Conservation (phyloP, 805 yeast genomes). For the Metschnikowia santaceciliae region DNA sequence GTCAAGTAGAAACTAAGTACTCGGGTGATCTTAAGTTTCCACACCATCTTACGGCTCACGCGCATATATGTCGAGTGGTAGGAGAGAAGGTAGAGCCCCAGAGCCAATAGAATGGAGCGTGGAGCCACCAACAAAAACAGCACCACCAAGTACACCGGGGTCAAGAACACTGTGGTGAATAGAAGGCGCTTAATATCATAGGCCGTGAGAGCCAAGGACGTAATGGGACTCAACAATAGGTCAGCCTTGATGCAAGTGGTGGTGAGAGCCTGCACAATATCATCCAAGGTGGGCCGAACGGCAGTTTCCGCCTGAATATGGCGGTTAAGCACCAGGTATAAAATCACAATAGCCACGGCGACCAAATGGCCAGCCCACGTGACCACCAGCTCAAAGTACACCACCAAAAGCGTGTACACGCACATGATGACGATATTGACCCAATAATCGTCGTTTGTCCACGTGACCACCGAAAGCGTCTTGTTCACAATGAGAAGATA, state of each 20-base stretch:
- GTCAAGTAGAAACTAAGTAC: constrained; percentile 75
- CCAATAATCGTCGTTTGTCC: constrained; percentile 89
- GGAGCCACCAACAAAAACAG: constrained; percentile 71
- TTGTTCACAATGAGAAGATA: constrained; percentile 72
- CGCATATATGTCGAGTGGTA: constrained; percentile 86
- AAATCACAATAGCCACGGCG: constrained; percentile 56
- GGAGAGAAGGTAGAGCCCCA: constrained; percentile 62
- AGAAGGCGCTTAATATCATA: constrained; percentile 76
- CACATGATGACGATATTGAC: constrained; percentile 60
- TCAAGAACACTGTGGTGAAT: constrained; percentile 78
- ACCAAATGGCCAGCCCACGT: constrained; percentile 81
- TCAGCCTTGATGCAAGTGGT: constrained; percentile 74
- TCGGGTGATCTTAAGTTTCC: constrained; percentile 77
- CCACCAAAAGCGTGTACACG: constrained; percentile 51
- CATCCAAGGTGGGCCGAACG: constrained; percentile 78
- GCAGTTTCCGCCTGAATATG: constrained; percentile 56
- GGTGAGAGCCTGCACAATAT: constrained; percentile 72
- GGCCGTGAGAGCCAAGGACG: constrained; percentile 65
- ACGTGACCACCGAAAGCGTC: constrained; percentile 68
- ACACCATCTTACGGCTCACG: constrained; percentile 75
- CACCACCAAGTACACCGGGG: constrained; percentile 76
- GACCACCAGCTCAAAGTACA: constrained; percentile 76
- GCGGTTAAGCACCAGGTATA: constrained; percentile 56
- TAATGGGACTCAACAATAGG: constrained; percentile 73
- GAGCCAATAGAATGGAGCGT: constrained; percentile 53